Evolutionary conservation across 169 alveolate species (phyloP), one percentile per base, ranked within the genome.

Genomic region (Plasmodium vinckei): DNA sequence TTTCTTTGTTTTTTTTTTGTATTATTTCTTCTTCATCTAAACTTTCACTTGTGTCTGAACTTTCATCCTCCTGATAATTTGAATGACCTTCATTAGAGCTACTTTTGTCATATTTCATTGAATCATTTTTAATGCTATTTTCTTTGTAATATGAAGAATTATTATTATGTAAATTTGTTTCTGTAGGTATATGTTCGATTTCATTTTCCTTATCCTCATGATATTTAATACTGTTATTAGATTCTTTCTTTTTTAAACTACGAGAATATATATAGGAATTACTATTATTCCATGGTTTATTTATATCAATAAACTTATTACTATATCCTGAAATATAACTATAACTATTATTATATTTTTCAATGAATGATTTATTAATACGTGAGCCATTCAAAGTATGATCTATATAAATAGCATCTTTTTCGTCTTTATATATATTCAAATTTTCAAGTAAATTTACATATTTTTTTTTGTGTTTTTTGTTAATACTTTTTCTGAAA

Each of bases 91-190:
- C 7, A 33, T 3, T 7, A 33, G 42, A 33, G 7, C 42, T 33
- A 33, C 7, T 33, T 0, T 33, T 33, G 4, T 5, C 42, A 33
- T 33, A 33, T 33, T 33, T 33, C 5, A 33, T 33, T 0, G 42
- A 33, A 33, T 2, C 4, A 2, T 33, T 33, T 33, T 3, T 33
- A 33, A 33, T 33, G 7, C 3, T 33, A 2, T 10, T 57, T 6
- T 64, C 75, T 12, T 53, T 54, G 33, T 19, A 75, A 7, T 61
- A 75, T 13, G 69, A 46, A 0, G 57, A 15, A 2, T 44, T 19
- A 46, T 61, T 75, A 25, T 75, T 65, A 75, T 64, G 49, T 23
- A 75, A 15, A 33, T 23, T 47, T 44, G 73, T 75, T 75, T 47
- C 39, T 64, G 47, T 75, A 23, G 56, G 27, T 5, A 39, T 44